Evolutionary conservation across 352 stramenopile species (phyloP), one percentile per base, ranked within the genome.

Genomic region (Globisporangium yorkense): DNA sequence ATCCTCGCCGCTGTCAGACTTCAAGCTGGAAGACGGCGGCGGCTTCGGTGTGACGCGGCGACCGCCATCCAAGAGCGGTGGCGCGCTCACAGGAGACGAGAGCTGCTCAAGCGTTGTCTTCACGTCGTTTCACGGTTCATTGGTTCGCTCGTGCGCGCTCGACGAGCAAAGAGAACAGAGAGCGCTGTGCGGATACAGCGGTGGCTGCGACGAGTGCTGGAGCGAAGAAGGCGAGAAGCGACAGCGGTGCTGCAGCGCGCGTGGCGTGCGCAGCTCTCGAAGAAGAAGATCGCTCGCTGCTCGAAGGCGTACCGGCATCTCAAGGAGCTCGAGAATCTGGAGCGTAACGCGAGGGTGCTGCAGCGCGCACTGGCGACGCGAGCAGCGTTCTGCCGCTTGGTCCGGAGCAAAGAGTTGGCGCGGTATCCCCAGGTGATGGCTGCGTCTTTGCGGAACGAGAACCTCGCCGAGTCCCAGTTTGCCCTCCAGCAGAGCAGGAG

Each of bases 241-340:
- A 66, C 62, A 7, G 5, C 33, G 5, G 48, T 61, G 0, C 70
- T 90, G 18, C 76, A 88, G 33, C 74, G 71, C 13, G 54, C 54
- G 2, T 92, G 82, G 82, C 67, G 70, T 8, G 16, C 57, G n/a
- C 70, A 61, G 27, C 51, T 67, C 10, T 68, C 66, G 10, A 77
- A 73, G 50, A 62, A 63, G 21, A 75, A 71, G 52, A 64, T 88
- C 47, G 40, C 29, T 7, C 61, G 61, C 37, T 74, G 65, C 40
- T 63, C 72, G 0, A 46, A 55, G 21, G 66, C 62, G 9, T 71
- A 67, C 55, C 66, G 63, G 12, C 63, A 70, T 9, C 46, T 79
- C n/a, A 64, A 62, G 37, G 58, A 72, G 2, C 51, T 71, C 7
- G 59, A 67, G 27, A 61, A 57, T 5, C 62, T 77, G 0, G 61